These are phyloP conservation scores for Thermochaetoides dissita DNA, from an alignment of 2,329 filamentous ascomycete species.

Conservation along the genomic window DNA sequence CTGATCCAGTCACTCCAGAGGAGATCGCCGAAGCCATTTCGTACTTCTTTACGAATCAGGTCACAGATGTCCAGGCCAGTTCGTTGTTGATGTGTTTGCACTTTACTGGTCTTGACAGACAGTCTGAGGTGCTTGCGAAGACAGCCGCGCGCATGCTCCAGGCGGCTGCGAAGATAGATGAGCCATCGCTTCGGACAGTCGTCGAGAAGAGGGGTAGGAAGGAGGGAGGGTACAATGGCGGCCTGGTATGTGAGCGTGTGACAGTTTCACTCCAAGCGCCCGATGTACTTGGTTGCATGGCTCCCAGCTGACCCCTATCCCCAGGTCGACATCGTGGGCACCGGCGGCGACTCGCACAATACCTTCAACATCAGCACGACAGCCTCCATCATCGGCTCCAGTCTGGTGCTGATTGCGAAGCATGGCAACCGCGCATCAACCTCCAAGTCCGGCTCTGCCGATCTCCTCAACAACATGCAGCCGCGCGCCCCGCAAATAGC, in stretches of 20 bases:
- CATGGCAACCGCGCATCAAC: slow-evolving; percentile 94
- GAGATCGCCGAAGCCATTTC: slow-evolving; percentile 86
- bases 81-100: slow-evolving; percentile 82
- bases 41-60: slow-evolving; percentile 77
- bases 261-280: neutral
- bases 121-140: slow-evolving; percentile 72
- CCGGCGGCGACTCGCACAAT: slow-evolving; percentile 88
- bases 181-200: slow-evolving; percentile 42
- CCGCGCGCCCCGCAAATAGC: slow-evolving; percentile 61
- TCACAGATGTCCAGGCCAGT: slow-evolving; percentile 79
- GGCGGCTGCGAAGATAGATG: slow-evolving; percentile 61
- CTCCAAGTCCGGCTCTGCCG: slow-evolving; percentile 87
- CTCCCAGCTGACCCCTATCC: slow-evolving; percentile 4
- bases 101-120: slow-evolving; percentile 74
- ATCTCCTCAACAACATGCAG: slow-evolving; percentile 65
- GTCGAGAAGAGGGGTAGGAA: slow-evolving; percentile 46
- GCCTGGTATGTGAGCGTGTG: slow-evolving; percentile 48
- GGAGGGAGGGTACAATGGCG: slow-evolving; percentile 66
- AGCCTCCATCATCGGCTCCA: slow-evolving; percentile 77
- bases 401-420: slow-evolving; percentile 75
- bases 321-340: slow-evolving; percentile 86
- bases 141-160: slow-evolving; percentile 74
- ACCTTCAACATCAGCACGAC: slow-evolving; percentile 98
- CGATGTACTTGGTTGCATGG: neutral
- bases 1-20: slow-evolving; percentile 45